Evolutionary conservation across 768 basidiomycete species (phyloP).

Genomic region (Serendipita indica): DNA sequence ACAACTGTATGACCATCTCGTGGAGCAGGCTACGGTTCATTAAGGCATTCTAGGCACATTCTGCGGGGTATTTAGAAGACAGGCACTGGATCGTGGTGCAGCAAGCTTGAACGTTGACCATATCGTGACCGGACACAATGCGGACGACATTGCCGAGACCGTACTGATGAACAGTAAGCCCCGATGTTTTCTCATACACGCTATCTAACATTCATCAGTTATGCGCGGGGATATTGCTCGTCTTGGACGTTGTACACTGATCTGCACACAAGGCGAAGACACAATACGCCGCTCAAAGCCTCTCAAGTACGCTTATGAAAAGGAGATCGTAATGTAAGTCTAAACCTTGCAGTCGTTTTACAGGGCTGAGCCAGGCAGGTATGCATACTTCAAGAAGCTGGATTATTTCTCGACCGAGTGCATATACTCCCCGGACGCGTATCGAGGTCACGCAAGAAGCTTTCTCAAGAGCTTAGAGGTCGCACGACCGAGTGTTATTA

Average conservation of each 20-base stretch:
- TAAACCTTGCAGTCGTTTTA: slow-evolving; percentile 11
- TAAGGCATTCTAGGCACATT: slow-evolving; percentile 44
- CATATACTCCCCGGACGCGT: slow-evolving; percentile 97
- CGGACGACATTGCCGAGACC: slow-evolving; percentile 98
- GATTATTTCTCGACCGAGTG: slow-evolving; percentile 99
- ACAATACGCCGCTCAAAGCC: slow-evolving; percentile 95
- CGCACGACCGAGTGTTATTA: slow-evolving; percentile 84
- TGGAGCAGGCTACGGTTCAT: not conserved
- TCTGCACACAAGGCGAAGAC: slow-evolving; percentile 92
- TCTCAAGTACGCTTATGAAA: slow-evolving; percentile 99
- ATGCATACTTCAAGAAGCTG: slow-evolving; percentile 97
- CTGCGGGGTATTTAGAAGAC: slow-evolving; percentile 93
- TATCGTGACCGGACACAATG: slow-evolving; percentile 97
- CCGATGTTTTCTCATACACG: not conserved
- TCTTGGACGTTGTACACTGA: slow-evolving; percentile 81
- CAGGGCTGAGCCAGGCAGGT: slow-evolving; percentile 38
- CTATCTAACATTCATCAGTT: slow-evolving; percentile 33
- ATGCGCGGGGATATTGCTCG: slow-evolving; percentile 97
- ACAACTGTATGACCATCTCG: slow-evolving; percentile 49
- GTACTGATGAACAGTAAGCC: slow-evolving; percentile 93
- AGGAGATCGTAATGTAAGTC: slow-evolving; percentile 93
- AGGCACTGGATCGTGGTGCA: slow-evolving; percentile 92
- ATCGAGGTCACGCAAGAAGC: slow-evolving; percentile 86
- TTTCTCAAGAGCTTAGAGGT: slow-evolving; percentile 95
- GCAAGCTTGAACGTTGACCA: slow-evolving; percentile 81